phyloP scores from a whole-genome alignment of 1,139 yeast species.

The Suhomyces bokatorum region DNA sequence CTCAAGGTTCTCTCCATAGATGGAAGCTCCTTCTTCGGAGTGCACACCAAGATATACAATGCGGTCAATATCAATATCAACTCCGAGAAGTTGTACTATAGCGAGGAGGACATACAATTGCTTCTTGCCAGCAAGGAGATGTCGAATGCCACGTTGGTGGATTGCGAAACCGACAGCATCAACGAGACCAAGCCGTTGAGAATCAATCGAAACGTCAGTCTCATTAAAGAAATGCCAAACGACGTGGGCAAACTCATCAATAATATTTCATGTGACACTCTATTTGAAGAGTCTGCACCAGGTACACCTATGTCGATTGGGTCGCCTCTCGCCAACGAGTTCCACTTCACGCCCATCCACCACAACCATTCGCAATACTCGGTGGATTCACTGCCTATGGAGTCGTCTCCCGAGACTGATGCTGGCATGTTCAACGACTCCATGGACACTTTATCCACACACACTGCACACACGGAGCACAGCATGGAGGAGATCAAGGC shows the following conservation, averaged over 20 bases:
- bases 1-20: constrained; percentile 52
- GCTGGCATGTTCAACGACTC: constrained; percentile 21
- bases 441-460: constrained; percentile 24
- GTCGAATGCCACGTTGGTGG: constrained; percentile 32
- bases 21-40: constrained; percentile 54
- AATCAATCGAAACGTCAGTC: constrained; percentile 12
- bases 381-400: constrained; percentile 15
- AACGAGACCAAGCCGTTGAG: constrained; percentile 27
- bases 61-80: constrained; percentile 27
- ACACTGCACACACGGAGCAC: constrained; percentile 9
- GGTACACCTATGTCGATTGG: constrained; percentile 2
- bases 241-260: constrained; percentile 9
- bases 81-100: constrained; percentile 32
- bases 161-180: constrained; percentile 12
- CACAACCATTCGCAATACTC: constrained; percentile 18
- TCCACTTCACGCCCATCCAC: constrained; percentile 10
- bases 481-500: constrained; percentile 2
- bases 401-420: constrained; percentile 17
- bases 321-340: constrained; percentile 9
- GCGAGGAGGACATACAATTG: constrained; percentile 34
- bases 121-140: constrained; percentile 20
- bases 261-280: constrained; percentile 10
- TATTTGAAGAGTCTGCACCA: constrained; percentile 2
- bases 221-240: constrained; percentile 10
- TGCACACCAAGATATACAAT: constrained; percentile 47